These are phyloP conservation scores for Barnettozyma siamensis DNA, from an alignment of 805 yeast species.

Conservation along the genomic window DNA sequence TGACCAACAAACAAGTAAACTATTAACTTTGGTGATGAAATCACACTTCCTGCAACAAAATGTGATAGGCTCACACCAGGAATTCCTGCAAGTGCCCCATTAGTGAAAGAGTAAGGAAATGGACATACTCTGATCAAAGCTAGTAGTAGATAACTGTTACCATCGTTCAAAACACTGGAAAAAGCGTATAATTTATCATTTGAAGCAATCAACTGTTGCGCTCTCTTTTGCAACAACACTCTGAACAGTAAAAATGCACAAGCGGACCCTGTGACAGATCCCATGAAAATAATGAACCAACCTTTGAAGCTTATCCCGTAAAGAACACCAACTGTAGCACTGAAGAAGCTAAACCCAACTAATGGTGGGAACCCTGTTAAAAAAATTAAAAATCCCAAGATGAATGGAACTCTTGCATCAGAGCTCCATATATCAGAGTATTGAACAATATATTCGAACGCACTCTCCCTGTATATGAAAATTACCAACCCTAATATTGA, in stretches of 20 bases:
- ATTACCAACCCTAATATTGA: conserved; percentile 6
- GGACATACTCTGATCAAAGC: conserved; percentile 82
- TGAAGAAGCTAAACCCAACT: conserved; percentile 70
- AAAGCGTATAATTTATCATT: conserved; percentile 70
- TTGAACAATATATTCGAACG: conserved; percentile 17
- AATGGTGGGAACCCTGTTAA: conserved; percentile 86
- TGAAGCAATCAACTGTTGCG: conserved; percentile 51
- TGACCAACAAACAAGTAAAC: conserved; percentile 74
- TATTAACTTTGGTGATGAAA: conserved; percentile 80
- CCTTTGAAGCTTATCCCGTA: conserved; percentile 73
- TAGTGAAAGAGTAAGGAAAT: conserved; percentile 84
- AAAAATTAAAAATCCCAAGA: conserved; percentile 50
- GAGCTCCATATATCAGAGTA: conserved; percentile 23
- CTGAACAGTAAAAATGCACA: conserved; percentile 68
- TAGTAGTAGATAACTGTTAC: conserved; percentile 59
- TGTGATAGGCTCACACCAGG: conserved; percentile 63
- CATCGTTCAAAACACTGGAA: conserved; percentile 65
- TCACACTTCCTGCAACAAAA: conserved; percentile 62
- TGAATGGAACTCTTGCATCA: conserved; percentile 31
- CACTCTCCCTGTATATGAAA: conserved; percentile 16
- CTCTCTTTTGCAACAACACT: conserved; percentile 48
- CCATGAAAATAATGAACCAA: conserved; percentile 68
- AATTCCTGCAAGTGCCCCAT: conserved; percentile 87
- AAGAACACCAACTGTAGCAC: conserved; percentile 68
- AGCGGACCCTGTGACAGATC: conserved; percentile 69